These are phyloP conservation scores for Aspergillus sp. DNA, from an alignment of 2,329 filamentous ascomycete genomes.

Conservation along the genomic window DNA sequence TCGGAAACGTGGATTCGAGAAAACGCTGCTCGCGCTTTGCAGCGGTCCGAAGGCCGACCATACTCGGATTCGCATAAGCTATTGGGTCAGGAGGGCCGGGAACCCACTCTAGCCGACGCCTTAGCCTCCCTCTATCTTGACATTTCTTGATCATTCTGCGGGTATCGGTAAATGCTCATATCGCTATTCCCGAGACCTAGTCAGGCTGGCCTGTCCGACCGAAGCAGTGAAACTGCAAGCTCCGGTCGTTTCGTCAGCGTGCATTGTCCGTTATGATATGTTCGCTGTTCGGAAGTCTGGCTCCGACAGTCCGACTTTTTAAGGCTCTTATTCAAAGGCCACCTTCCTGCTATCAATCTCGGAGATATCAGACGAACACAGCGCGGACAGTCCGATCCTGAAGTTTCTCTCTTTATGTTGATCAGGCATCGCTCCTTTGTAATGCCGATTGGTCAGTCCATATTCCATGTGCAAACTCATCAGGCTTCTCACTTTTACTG, in stretches of 20 bases:
- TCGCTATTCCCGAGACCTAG: neutral
- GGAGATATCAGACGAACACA: neutral
- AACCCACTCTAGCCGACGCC: constrained; percentile 2
- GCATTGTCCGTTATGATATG: neutral
- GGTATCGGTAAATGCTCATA: constrained; percentile 1
- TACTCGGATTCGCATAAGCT: neutral
- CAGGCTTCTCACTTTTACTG: neutral
- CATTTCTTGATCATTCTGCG: neutral
- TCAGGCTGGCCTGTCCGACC: neutral
- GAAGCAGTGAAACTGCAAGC: neutral
- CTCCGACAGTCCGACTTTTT: too few relatives aligned
- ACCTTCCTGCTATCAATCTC: neutral
- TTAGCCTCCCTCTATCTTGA: constrained; percentile 3
- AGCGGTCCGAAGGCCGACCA: neutral
- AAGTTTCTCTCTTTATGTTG: neutral
- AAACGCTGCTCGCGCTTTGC: constrained; percentile 1
- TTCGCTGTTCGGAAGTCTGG: neutral
- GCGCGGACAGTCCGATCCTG: neutral
- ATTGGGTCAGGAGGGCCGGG: neutral
- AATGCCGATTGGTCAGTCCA: neutral
- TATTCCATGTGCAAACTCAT: neutral
- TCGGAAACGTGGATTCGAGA: neutral
- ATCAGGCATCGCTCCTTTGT: neutral
- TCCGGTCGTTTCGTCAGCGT: too few relatives aligned
- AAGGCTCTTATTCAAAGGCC: too few relatives aligned